Evolutionary conservation across 2,329 filamentous ascomycete species (phyloP), one percentile per base, ranked within the genome.

Genomic region (Nothophaeocryptopus gaeumannii): DNA sequence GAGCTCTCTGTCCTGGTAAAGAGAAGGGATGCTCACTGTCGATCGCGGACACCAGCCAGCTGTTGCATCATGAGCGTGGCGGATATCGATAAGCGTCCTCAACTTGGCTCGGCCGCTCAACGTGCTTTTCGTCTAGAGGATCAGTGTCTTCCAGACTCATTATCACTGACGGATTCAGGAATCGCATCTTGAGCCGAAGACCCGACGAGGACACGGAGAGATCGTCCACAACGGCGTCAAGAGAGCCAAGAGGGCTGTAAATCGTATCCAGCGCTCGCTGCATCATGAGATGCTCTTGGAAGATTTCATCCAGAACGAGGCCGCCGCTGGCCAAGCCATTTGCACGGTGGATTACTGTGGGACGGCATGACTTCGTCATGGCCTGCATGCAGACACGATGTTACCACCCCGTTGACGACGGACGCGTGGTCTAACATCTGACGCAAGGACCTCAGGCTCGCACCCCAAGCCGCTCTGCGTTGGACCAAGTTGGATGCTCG

Each of bases 11-110:
- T 7, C 4, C 20, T 26, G 20, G 20, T 4, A 26, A 26, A 26
- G 4, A 26, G 20, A 7, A 26, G 20, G 30, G 39, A n/a, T 34
- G 40, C 32, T 11, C 39, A 38, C 7, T 10, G 35, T 15, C 14
- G 39, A 42, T 42, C 39, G 29, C 13, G 13, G n/a, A 20, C 39
- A 42, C 10, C 15, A 12, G 26, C 11, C 26, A n/a, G 39, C 39
- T 20, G 30, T 20, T 31, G 39, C 36, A 41, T 43, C 49, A 43
- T 34, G 20, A 35, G 16, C 39, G 39, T 47, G 49, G 29, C 44
- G 38, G 49, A 33, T 47, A 34, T 43, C 48, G 39, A 46, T 42
- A 47, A 41, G n/a, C 14, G 29, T 36, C 40, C 26, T 32, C 15
- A 16, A 39, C 20, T 43, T 32, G 20, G 20, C 31, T 43, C 26